Evolutionary conservation across 2,329 filamentous ascomycete species (phyloP).

Genomic region (Apiospora kogelbergensis): DNA sequence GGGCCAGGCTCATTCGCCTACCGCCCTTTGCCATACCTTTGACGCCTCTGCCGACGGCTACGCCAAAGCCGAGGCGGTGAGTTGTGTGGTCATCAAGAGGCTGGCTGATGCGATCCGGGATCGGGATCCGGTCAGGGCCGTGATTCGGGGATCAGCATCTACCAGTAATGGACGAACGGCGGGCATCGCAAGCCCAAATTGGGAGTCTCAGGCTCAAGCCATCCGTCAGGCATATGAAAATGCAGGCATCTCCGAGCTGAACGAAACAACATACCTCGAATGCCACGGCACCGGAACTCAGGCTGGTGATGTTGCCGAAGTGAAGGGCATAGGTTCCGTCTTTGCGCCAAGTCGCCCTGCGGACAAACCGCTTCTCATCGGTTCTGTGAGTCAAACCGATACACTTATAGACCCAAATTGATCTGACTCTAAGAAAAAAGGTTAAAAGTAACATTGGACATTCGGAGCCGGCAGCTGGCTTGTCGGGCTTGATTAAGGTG

Average conservation of each 20-base stretch:
- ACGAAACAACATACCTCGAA: neutral
- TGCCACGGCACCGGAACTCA: too few relatives aligned
- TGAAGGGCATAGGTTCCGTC: constrained; percentile 28
- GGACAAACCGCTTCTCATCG: neutral
- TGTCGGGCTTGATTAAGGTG: constrained; percentile 31
- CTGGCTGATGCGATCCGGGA: neutral
- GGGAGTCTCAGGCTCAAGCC: neutral
- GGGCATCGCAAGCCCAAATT: too few relatives aligned
- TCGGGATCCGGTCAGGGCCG: neutral
- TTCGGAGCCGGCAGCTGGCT: constrained; percentile 26
- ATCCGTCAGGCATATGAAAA: neutral
- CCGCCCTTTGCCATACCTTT: neutral
- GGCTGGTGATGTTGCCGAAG: constrained; percentile 35
- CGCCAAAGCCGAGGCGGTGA: neutral
- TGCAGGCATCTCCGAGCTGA: constrained; percentile 16
- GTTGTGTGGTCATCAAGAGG: neutral
- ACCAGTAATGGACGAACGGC: too few relatives aligned
- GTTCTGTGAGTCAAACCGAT: too few relatives aligned
- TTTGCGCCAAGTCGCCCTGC: constrained; percentile 19
- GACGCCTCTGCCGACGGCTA: constrained; percentile 6
- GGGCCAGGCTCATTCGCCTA: too few relatives aligned
- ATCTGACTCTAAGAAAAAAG: too few relatives aligned
- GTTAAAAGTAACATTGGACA: constrained; percentile 37
- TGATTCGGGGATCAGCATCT: too few relatives aligned
- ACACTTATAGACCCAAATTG: too few relatives aligned